Percentiles rank a stretch among this genome's conserved stretches.
Conservation (phyloP, 441 rosid genomes). For the Francoa sonchifolia region DNA sequence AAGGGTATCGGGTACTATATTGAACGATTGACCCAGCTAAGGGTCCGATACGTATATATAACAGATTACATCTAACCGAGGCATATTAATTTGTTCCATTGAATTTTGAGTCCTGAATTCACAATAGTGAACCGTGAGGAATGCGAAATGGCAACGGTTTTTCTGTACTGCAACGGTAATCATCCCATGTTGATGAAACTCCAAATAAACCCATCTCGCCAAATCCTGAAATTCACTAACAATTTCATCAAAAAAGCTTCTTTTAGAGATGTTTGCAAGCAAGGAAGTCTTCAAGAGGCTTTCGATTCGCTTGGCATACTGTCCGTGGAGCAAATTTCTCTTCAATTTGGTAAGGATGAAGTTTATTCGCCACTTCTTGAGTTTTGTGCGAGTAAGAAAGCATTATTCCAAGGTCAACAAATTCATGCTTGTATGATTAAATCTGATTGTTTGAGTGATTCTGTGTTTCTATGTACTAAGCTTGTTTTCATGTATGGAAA, state of each 20-base stretch:
- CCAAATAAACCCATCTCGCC: constrained; percentile 16
- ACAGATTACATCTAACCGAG: no score
- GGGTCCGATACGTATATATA: no score
- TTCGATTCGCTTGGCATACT: constrained; percentile 1
- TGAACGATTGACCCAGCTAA: no score
- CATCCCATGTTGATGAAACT: constrained; percentile 11
- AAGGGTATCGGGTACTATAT: no score
- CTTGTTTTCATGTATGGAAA: constrained; percentile 63
- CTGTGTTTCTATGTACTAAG: constrained; percentile 41
- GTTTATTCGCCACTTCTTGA: constrained; percentile 43
- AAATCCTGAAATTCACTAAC: constrained; percentile 5
- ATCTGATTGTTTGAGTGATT: constrained; percentile 7
- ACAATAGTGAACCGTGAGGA: background rate
- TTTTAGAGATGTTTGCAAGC: background rate
- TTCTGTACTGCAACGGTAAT: background rate
- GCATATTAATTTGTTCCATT: no score
- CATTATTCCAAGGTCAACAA: constrained; percentile 42
- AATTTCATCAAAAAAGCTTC: background rate
- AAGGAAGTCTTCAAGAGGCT: constrained; percentile 1
- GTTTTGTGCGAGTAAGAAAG: constrained; percentile 37
- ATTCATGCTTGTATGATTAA: constrained; percentile 49
- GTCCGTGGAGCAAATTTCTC: no score
- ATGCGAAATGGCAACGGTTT: background rate
- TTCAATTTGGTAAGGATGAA: no score
- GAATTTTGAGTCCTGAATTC: background rate